phyloP scores from a whole-genome alignment of 2,329 filamentous ascomycete genomes.

The Emmonsiellopsis sp. region DNA sequence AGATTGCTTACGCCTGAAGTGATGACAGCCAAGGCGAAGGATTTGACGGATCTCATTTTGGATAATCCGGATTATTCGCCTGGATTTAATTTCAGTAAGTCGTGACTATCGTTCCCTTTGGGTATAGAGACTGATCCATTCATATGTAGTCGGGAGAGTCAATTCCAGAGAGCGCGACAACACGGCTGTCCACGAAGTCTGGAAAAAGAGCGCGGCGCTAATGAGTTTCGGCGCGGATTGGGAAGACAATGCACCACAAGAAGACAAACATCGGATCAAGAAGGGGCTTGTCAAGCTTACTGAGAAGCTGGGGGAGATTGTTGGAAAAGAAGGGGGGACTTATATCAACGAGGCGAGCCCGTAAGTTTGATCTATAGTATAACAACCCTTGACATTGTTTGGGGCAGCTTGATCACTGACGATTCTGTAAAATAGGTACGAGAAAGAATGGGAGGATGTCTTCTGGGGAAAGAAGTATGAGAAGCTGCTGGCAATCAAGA shows the following conservation, averaged over 20 bases:
- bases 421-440: constrained; percentile 11
- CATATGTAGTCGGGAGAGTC: constrained; percentile 18
- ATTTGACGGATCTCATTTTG: constrained; percentile 18
- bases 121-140: too few species aligned
- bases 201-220: constrained; percentile 17
- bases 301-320: constrained; percentile 17
- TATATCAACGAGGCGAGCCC: constrained; percentile 17
- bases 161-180: constrained; percentile 17
- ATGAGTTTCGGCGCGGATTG: constrained; percentile 20
- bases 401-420: neutral
- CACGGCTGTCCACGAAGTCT: constrained; percentile 20
- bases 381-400: neutral
- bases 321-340: constrained; percentile 18
- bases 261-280: constrained; percentile 16
- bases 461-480: constrained; percentile 34
- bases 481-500: constrained; percentile 37
- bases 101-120: neutral
- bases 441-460: constrained; percentile 20
- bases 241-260: constrained; percentile 17
- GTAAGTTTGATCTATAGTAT: constrained; percentile 6
- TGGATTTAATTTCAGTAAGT: constrained; percentile 23
- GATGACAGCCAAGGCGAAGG: constrained; percentile 14
- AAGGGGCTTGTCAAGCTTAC: constrained; percentile 17
- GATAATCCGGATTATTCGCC: constrained; percentile 14
- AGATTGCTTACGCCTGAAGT: constrained; percentile 19